These are phyloP conservation scores for Dalechampia spathulata DNA, from an alignment of 441 rosid species.

Conservation along the genomic window DNA sequence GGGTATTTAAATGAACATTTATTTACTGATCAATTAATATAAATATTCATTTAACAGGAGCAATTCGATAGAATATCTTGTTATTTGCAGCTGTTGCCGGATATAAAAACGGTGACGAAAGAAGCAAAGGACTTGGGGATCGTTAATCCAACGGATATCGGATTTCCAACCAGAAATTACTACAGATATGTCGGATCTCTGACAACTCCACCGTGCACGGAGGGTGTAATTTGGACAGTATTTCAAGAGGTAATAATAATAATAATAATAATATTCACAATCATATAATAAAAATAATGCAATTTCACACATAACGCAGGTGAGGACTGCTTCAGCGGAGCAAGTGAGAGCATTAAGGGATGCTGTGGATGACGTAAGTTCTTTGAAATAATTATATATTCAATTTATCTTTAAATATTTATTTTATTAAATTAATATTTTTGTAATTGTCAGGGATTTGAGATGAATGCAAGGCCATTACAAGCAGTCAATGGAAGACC, in stretches of 20 bases:
- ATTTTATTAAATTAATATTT: too few species aligned
- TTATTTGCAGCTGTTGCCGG: slow-evolving; percentile 12
- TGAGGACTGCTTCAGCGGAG: slow-evolving; percentile 45
- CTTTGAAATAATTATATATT: too few species aligned
- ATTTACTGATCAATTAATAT: not conserved
- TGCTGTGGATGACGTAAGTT: slow-evolving; percentile 53
- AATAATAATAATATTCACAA: too few species aligned
- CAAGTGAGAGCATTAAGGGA: slow-evolving; percentile 38
- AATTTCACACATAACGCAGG: too few species aligned
- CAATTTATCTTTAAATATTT: too few species aligned
- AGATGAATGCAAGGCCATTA: slow-evolving; percentile 52
- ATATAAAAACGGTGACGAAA: slow-evolving; percentile 3
- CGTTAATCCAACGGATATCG: slow-evolving; percentile 32
- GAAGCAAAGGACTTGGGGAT: slow-evolving; percentile 25
- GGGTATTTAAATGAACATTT: slow-evolving; percentile 16
- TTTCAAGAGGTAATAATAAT: slow-evolving; percentile 24
- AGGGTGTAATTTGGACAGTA: slow-evolving; percentile 49
- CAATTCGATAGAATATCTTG: too few species aligned
- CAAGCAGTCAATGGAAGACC: slow-evolving; percentile 32
- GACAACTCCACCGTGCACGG: slow-evolving; percentile 54
- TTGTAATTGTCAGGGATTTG: slow-evolving; percentile 32
- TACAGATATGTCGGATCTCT: slow-evolving; percentile 51
- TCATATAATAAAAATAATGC: too few species aligned
- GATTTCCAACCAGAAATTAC: slow-evolving; percentile 27
- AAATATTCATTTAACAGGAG: too few species aligned